Evolutionary conservation across 331 rosid species (phyloP).

Genomic region (Cydonia oblonga): DNA sequence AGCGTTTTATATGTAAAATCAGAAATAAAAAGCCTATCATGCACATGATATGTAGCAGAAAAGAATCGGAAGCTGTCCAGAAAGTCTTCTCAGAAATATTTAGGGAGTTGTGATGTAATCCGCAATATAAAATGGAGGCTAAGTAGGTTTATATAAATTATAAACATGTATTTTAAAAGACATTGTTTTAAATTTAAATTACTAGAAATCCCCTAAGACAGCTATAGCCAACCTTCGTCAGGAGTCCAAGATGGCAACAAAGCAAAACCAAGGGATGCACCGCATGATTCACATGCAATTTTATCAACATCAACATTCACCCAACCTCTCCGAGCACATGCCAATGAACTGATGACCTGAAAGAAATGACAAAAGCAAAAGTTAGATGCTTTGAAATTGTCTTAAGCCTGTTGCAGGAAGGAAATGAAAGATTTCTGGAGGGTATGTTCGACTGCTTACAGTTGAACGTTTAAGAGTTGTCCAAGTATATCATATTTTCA

Average conservation of each 20-base stretch:
- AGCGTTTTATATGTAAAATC: neutral
- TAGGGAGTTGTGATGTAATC: neutral
- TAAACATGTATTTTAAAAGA: neutral
- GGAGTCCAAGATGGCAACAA: slow-evolving; percentile 54
- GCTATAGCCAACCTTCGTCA: slow-evolving; percentile 60
- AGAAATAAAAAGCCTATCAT: neutral
- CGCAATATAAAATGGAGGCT: neutral
- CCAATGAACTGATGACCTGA: slow-evolving; percentile 61
- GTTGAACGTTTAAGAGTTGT: too few relatives aligned
- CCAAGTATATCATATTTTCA: neutral
- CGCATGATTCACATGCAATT: slow-evolving; percentile 81
- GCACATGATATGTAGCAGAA: neutral
- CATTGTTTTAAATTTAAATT: neutral
- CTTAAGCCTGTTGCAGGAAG: neutral
- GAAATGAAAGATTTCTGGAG: neutral
- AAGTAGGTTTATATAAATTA: too few relatives aligned
- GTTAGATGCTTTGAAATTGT: slow-evolving; percentile 8
- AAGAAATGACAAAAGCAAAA: slow-evolving; percentile 15
- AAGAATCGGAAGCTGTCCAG: neutral
- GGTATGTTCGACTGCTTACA: neutral
- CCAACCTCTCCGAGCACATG: slow-evolving; percentile 98
- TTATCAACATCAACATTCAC: slow-evolving; percentile 65
- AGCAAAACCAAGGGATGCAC: slow-evolving; percentile 46
- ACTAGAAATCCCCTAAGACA: slow-evolving; percentile 2
- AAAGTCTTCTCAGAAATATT: neutral